Percentiles rank a stretch among this genome's conserved stretches.
Evolutionary conservation across 2,329 filamentous ascomycete genomes (phyloP).

Genomic region (Fusarium heterosporum): DNA sequence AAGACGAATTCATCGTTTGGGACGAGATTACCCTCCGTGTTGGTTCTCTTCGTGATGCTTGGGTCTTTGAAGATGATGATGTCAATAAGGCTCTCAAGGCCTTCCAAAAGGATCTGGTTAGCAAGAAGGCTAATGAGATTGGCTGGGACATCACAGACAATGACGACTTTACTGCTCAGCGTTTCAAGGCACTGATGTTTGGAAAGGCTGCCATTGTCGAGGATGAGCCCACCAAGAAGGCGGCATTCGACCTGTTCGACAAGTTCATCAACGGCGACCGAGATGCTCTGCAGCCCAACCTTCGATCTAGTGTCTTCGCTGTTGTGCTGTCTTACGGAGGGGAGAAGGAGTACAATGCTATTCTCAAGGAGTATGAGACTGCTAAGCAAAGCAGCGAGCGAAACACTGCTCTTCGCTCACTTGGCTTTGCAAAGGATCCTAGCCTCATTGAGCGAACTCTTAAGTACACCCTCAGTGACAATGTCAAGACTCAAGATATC

Average conservation of each 20-base stretch:
- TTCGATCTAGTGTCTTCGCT: slow-evolving; percentile 86
- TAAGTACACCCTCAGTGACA: slow-evolving; percentile 76
- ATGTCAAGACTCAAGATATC: slow-evolving; percentile 94
- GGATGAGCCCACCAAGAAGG: slow-evolving; percentile 80
- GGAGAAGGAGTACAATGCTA: slow-evolving; percentile 59
- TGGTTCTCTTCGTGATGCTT: slow-evolving; percentile 81
- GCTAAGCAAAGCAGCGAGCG: slow-evolving; percentile 84
- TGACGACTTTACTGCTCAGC: slow-evolving; percentile 90
- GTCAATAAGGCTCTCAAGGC: slow-evolving; percentile 80
- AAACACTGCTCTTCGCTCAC: slow-evolving; percentile 86
- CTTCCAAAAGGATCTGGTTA: slow-evolving; percentile 84
- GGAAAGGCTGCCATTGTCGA: slow-evolving; percentile 83
- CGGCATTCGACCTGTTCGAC: slow-evolving; percentile 89
- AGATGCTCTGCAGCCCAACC: slow-evolving; percentile 89
- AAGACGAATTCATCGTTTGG: slow-evolving; percentile 94
- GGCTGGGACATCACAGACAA: slow-evolving; percentile 89
- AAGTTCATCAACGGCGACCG: slow-evolving; percentile 85
- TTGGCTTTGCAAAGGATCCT: slow-evolving; percentile 82
- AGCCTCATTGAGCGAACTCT: slow-evolving; percentile 86
- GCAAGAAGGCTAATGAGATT: slow-evolving; percentile 83
- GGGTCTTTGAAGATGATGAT: slow-evolving; percentile 80
- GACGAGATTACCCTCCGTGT: slow-evolving; percentile 88
- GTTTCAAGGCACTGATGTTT: slow-evolving; percentile 94
- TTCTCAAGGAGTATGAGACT: slow-evolving; percentile 48
- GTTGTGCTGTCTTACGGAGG: slow-evolving; percentile 88